Percentiles rank a stretch among this genome's conserved stretches.
Conservation (phyloP, 75 land plant species). For the Sequoiadendron giganteum region DNA sequence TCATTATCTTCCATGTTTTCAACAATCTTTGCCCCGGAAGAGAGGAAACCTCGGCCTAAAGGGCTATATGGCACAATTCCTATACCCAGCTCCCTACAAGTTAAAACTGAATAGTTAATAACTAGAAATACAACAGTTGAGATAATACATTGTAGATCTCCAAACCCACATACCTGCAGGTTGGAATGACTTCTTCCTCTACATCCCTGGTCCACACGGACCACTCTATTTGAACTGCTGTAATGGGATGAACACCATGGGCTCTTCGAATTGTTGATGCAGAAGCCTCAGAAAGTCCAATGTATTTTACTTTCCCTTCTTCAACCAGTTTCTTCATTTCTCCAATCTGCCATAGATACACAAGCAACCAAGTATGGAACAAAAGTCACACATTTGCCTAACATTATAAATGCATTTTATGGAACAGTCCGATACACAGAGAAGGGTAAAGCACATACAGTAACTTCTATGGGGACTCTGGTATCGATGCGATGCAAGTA, state of each 20-base stretch:
- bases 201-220: conserved; percentile 60
- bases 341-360: no score
- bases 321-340: conserved; percentile 28
- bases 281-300: conserved; percentile 22
- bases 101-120: background rate
- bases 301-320: conserved; percentile 56
- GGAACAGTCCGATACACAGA: no score
- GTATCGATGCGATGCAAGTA: no score
- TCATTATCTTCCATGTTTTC: conserved; percentile 28
- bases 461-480: no score
- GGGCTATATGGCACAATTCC: conserved; percentile 72
- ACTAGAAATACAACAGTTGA: background rate
- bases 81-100: conserved; percentile 65
- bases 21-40: conserved; percentile 28
- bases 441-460: no score
- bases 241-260: conserved; percentile 63
- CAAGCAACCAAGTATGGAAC: no score
- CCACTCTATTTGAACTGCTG: conserved; percentile 63
- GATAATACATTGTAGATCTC: background rate
- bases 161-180: conserved; percentile 41
- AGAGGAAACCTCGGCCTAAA: conserved; percentile 65
- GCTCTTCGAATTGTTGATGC: conserved; percentile 44
- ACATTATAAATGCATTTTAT: no score
- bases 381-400: no score
- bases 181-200: conserved; percentile 52